These are phyloP conservation scores for Domatiomyces globalis DNA, from an alignment of 2,329 filamentous ascomycete genomes.

Conservation along the genomic window DNA sequence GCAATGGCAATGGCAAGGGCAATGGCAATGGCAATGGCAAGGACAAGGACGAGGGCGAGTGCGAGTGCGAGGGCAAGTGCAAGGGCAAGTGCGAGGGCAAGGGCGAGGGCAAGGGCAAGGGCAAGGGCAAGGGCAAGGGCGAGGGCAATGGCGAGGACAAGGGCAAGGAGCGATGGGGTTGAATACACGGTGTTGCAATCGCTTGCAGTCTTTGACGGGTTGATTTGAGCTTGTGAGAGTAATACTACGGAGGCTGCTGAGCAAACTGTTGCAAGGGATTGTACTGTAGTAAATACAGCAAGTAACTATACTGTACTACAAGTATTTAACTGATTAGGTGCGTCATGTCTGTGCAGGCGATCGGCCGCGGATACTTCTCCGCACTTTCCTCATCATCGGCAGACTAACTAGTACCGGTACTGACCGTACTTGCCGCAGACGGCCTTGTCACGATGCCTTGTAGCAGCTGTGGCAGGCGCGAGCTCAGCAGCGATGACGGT, in stretches of 20 bases:
- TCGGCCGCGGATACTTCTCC: neutral
- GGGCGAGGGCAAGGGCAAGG: neutral
- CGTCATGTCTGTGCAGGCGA: no score
- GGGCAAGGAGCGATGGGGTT: constrained; percentile 2
- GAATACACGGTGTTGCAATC: neutral
- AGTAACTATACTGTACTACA: no score
- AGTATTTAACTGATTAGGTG: no score
- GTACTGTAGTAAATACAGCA: no score
- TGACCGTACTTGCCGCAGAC: neutral
- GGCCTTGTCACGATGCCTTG: neutral
- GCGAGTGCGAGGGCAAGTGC: neutral
- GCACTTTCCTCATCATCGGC: neutral
- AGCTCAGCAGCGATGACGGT: constrained; percentile 17
- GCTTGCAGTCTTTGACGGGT: neutral
- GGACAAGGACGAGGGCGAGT: constrained; percentile 10
- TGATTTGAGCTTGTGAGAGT: no score
- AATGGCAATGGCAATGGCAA: constrained; percentile 1
- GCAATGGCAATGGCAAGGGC: constrained; percentile 9
- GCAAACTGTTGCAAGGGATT: no score
- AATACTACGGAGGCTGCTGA: no score
- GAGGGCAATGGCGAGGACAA: constrained; percentile 1
- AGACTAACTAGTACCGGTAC: neutral
- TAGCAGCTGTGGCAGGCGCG: constrained; percentile 3
- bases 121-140: constrained; percentile 9
- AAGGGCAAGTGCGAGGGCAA: constrained; percentile 9